Conservation (phyloP, 164 flowering plant genomes). For the Vitis rotundifolia region DNA sequence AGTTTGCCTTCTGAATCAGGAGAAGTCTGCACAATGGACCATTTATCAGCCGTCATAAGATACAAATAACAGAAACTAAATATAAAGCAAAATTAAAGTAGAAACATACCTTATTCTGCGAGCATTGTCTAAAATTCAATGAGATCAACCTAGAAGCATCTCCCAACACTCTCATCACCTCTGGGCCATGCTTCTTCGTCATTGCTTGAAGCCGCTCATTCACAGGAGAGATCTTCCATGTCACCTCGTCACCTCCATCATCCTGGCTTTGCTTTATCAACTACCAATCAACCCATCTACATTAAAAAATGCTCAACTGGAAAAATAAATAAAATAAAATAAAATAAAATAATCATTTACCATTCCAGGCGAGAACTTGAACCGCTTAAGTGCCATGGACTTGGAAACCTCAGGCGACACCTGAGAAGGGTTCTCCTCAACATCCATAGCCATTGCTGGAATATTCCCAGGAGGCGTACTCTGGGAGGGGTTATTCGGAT, state of each 20-base stretch:
- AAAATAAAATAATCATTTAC: constrained; percentile 29
- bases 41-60: neutral
- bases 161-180: constrained; percentile 46
- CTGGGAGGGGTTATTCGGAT: constrained; percentile 18
- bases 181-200: constrained; percentile 52
- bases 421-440: constrained; percentile 28
- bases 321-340: neutral
- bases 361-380: constrained; percentile 95
- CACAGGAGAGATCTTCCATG: constrained; percentile 95
- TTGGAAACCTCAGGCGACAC: constrained; percentile 61
- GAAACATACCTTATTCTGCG: constrained; percentile 47
- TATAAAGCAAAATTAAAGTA: neutral
- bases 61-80: neutral
- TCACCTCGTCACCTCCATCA: constrained; percentile 88
- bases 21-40: constrained; percentile 35
- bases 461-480: constrained; percentile 31
- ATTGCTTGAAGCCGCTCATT: constrained; percentile 77
- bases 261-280: constrained; percentile 93
- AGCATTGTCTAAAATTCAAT: constrained; percentile 47
- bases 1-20: constrained; percentile 39
- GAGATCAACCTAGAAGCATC: constrained; percentile 65
- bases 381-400: constrained; percentile 49
- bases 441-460: constrained; percentile 8
- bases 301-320: neutral
- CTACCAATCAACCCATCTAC: constrained; percentile 25